Percentiles rank a stretch among this genome's conserved stretches.
These are phyloP conservation scores for Wickerhamomyces rabaulensis DNA, from an alignment of 805 yeast species.

Conservation along the genomic window DNA sequence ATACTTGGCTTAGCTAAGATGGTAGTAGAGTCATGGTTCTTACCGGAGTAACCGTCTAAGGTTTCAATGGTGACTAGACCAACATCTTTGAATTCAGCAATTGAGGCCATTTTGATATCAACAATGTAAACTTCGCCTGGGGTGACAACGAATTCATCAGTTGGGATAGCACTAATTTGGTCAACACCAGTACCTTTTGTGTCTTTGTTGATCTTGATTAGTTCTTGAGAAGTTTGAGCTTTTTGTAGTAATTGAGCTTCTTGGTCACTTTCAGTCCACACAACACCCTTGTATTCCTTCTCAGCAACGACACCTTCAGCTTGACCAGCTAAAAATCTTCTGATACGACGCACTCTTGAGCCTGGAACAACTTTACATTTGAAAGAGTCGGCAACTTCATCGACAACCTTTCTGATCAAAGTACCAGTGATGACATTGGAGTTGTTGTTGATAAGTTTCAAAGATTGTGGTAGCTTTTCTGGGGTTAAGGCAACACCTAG, in stretches of 20 bases:
- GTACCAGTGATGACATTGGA: slow-evolving; percentile 55
- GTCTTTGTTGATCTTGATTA: slow-evolving; percentile 34
- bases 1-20: slow-evolving; percentile 63
- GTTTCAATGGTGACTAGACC: slow-evolving; percentile 68
- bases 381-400: slow-evolving; percentile 79
- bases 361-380: slow-evolving; percentile 89
- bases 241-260: slow-evolving; percentile 50
- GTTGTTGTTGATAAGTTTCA: slow-evolving; percentile 28
- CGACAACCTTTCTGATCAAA: slow-evolving; percentile 69
- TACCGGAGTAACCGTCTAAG: slow-evolving; percentile 59
- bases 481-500: slow-evolving; percentile 72
- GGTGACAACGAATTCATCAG: slow-evolving; percentile 64
- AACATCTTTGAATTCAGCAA: slow-evolving; percentile 44
- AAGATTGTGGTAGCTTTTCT: slow-evolving; percentile 60
- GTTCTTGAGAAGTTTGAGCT: slow-evolving; percentile 34
- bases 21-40: slow-evolving; percentile 46
- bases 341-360: slow-evolving; percentile 82
- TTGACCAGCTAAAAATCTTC: slow-evolving; percentile 95
- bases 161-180: slow-evolving; percentile 60
- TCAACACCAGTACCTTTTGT: slow-evolving; percentile 30
- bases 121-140: slow-evolving; percentile 85
- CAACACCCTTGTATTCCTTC: slow-evolving; percentile 87
- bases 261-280: slow-evolving; percentile 80
- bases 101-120: slow-evolving; percentile 77
- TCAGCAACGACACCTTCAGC: slow-evolving; percentile 90